Conservation (phyloP, 1,284 basidiomycete species). For the Testicularia cyperi region DNA sequence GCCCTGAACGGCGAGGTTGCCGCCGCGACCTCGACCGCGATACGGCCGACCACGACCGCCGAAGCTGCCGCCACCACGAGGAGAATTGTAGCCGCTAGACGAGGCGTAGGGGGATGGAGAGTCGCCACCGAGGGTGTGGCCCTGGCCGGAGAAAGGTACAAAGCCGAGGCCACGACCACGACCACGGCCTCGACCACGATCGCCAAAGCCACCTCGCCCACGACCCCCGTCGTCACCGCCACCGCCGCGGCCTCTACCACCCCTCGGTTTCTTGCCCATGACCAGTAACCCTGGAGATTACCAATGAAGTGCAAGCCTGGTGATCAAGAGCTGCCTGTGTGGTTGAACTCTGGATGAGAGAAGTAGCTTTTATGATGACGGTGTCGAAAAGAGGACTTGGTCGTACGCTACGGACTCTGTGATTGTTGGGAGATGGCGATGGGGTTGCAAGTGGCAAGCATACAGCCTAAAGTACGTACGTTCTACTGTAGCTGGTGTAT, state of each 20-base stretch:
- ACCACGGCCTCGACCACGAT: conserved; percentile 10
- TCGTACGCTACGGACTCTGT: too few species aligned
- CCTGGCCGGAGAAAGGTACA: conserved; percentile 17
- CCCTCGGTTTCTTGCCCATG: conserved; percentile 32
- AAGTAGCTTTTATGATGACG: too few species aligned
- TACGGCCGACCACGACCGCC: conserved; percentile 8
- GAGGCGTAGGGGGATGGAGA: not conserved
- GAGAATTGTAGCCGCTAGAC: conserved; percentile 9
- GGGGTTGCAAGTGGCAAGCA: too few species aligned
- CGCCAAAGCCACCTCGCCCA: conserved; percentile 6
- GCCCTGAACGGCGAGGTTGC: conserved; percentile 23
- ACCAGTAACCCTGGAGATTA: too few species aligned
- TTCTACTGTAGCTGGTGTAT: too few species aligned
- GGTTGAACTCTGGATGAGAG: too few species aligned
- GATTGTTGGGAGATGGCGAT: too few species aligned
- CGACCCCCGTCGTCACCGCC: too few species aligned
- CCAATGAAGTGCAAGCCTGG: too few species aligned
- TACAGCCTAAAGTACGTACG: too few species aligned
- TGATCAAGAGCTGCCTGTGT: too few species aligned
- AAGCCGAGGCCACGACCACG: conserved; percentile 16
- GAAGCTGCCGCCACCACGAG: conserved; percentile 23
- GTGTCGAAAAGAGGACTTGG: too few species aligned
- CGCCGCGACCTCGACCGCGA: conserved; percentile 27
- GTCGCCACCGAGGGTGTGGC: conserved; percentile 10
- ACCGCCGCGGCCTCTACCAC: conserved; percentile 17